Conservation (phyloP, 228 moss, liverwort and hornwort species). For the Sphagnum fallax region DNA sequence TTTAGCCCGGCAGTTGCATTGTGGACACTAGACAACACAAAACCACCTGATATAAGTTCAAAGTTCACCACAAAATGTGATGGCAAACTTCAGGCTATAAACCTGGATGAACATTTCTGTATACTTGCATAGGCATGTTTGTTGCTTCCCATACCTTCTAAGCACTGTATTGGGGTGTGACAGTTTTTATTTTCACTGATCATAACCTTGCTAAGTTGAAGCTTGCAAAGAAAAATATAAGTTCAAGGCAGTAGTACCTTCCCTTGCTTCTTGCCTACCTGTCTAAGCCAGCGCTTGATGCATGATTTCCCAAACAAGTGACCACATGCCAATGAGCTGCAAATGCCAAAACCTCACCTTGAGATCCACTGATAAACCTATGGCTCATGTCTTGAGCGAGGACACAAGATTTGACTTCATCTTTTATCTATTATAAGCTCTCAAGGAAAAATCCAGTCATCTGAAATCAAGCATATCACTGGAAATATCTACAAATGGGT, state of each 20-base stretch:
- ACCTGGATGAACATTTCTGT: no score
- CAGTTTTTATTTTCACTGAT: no score
- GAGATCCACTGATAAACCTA: neutral
- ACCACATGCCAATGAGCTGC: constrained; percentile 73
- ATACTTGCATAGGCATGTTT: no score
- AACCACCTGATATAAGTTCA: neutral
- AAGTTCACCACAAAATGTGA: neutral
- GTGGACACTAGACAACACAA: constrained; percentile 57
- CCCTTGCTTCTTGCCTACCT: constrained; percentile 48
- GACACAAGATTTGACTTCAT: neutral
- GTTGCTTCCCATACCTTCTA: no score
- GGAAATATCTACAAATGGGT: no score
- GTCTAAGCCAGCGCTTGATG: constrained; percentile 75
- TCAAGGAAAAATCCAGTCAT: no score
- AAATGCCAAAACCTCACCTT: neutral
- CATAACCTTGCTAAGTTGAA: no score
- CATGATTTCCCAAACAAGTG: constrained; percentile 80
- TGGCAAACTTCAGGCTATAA: no score
- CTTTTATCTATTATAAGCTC: neutral
- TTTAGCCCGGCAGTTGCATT: constrained; percentile 76
- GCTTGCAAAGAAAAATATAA: neutral
- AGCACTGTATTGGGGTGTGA: no score
- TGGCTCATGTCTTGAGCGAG: neutral
- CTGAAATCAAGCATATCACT: no score
- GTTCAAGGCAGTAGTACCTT: constrained; percentile 24